These are phyloP conservation scores for Apiotrichum brassicae DNA, from an alignment of 1,284 basidiomycete species.

Conservation along the genomic window DNA sequence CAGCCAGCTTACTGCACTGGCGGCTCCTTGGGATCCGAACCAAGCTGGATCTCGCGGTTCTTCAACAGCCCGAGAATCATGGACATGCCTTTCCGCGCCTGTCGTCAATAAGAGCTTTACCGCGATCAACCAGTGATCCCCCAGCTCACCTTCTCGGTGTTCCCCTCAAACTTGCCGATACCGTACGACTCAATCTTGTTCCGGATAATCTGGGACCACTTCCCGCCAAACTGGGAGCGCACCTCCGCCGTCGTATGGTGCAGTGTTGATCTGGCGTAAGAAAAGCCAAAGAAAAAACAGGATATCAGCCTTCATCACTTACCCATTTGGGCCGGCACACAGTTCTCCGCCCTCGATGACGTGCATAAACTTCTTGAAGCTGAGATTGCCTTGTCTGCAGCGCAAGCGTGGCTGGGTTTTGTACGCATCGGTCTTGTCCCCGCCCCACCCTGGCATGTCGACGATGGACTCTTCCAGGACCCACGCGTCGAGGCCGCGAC, in stretches of 20 bases:
- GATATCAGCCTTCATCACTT: too few relatives aligned
- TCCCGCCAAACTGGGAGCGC: slow-evolving; percentile 41
- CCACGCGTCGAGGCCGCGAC: slow-evolving; percentile 61
- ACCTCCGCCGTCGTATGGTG: slow-evolving; percentile 45
- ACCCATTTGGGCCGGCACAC: slow-evolving; percentile 35
- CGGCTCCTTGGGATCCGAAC: background rate
- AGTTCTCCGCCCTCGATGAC: slow-evolving; percentile 43
- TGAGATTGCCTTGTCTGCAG: slow-evolving; percentile 41
- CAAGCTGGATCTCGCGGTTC: slow-evolving; percentile 6
- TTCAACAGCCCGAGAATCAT: slow-evolving; percentile 38
- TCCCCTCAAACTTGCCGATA: slow-evolving; percentile 43
- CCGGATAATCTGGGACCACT: slow-evolving; percentile 40
- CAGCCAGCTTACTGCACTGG: background rate
- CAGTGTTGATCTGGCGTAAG: slow-evolving; percentile 34
- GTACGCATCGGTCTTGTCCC: slow-evolving; percentile 8
- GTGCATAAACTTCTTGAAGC: slow-evolving; percentile 47
- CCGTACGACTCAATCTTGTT: slow-evolving; percentile 44
- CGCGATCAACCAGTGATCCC: background rate
- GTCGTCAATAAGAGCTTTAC: background rate
- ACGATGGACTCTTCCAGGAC: slow-evolving; percentile 87
- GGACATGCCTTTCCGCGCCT: slow-evolving; percentile 46
- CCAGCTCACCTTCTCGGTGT: slow-evolving; percentile 42
- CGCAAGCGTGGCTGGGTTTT: slow-evolving; percentile 31
- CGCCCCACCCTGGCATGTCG: slow-evolving; percentile 36
- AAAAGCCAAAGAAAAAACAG: too few relatives aligned